Evolutionary conservation across 148 eudicot species (phyloP), one percentile per base, ranked within the genome.

Genomic region (Simmondsia chinensis): DNA sequence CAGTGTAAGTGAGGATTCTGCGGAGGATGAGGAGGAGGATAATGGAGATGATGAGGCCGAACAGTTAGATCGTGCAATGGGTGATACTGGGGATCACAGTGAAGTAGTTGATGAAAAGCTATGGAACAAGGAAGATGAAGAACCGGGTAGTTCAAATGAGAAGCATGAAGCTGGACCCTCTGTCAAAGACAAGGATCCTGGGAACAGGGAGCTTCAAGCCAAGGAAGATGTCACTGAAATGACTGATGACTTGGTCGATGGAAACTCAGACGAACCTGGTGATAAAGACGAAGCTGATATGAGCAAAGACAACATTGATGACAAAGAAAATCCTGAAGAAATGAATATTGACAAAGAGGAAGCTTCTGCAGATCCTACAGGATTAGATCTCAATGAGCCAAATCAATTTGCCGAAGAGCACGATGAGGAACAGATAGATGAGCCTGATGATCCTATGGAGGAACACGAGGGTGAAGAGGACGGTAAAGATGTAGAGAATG

Each of bases 1-100:
- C 48, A 82, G 75, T 59, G 63, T 91, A n/a, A 85, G 97, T 61
- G 95, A 91, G 55, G 95, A 79, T 50, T 74, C 87, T 40, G 87
- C 39, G n/a, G 86, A 73, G 34, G 46, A 52, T 36, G 53, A 52
- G 14, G 60, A 43, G 21, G 78, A 68, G 20, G 68, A 76, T 8
- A 36, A 61, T 43, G 81, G 63, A 39, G 59, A 49, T 33, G 73
- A 50, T 53, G 76, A 74, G 28, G 78, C 46, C 36, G 81, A 71
- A 28, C 61, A 85, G 50, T n/a, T 77, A 43, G 95, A 85, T 12
- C 59, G 67, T 33, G 80, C 71, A 34, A 74, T 85, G 83, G 99
- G 99, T 9, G 66, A 73, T 40, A 57, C 82, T 39, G 99, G 99
- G 22, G 63, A 54, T 12, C 45, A 73, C 21, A 33, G 83, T 68